Conservation (phyloP, 2,329 filamentous ascomycete species). For the Colletotrichum incanum region DNA sequence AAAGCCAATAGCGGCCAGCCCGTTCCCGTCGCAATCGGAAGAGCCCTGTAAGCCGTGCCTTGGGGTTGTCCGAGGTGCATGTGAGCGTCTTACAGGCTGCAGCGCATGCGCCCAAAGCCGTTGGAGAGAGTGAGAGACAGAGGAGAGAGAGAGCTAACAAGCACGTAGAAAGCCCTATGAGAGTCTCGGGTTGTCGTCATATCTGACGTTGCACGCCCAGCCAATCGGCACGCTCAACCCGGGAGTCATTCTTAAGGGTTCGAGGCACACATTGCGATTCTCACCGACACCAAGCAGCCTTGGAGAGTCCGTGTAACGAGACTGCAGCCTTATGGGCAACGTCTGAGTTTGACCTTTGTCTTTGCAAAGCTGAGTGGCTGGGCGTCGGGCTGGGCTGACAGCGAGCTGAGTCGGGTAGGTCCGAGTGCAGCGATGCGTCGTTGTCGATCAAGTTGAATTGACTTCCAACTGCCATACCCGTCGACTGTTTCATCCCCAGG, state of each 20-base stretch:
- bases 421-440: slow-evolving; percentile 1
- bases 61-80: slow-evolving; percentile 12
- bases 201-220: slow-evolving; percentile 35
- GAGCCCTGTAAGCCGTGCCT: neutral
- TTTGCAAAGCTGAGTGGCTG: slow-evolving; percentile 10
- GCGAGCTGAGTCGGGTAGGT: neutral
- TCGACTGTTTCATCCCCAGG: neutral
- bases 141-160: slow-evolving; percentile 1
- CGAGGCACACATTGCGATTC: neutral
- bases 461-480: slow-evolving; percentile 3
- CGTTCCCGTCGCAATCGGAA: neutral
- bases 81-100: slow-evolving; percentile 6
- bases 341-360: neutral
- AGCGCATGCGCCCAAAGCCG: slow-evolving; percentile 3
- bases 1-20: neutral
- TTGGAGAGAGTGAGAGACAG: neutral
- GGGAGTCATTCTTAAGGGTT: slow-evolving; percentile 16
- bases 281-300: slow-evolving; percentile 11
- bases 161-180: slow-evolving; percentile 19
- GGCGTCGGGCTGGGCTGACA: neutral
- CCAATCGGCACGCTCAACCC: slow-evolving; percentile 32
- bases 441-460: neutral
- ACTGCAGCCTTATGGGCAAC: neutral
- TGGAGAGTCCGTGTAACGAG: neutral
- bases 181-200: slow-evolving; percentile 15